Conservation (phyloP, 495 filamentous ascomycete genomes). For the Letharia lupina region DNA sequence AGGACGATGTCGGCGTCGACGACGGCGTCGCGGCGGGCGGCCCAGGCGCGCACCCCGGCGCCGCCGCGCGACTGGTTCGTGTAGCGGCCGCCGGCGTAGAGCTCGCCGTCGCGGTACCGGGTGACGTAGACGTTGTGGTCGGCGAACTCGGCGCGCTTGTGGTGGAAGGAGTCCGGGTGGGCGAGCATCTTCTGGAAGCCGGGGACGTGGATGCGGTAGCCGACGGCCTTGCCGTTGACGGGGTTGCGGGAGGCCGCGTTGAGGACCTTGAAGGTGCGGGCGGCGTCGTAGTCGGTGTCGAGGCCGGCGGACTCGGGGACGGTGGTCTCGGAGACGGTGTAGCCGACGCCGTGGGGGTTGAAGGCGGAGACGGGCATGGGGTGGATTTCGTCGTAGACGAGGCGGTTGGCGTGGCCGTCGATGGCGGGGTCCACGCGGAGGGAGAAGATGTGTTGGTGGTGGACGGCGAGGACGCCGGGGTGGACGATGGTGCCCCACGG, state of each 20-base stretch:
- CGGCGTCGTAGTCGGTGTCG: slow-evolving; percentile 52
- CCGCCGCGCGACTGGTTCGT: slow-evolving; percentile 75
- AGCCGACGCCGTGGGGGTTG: slow-evolving; percentile 76
- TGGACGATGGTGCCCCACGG: slow-evolving; percentile 81
- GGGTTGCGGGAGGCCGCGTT: slow-evolving; percentile 57
- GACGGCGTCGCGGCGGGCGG: slow-evolving; percentile 42
- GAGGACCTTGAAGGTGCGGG: slow-evolving; percentile 75
- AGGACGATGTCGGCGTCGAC: slow-evolving; percentile 49
- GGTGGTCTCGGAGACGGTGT: slow-evolving; percentile 54
- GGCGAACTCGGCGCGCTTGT: slow-evolving; percentile 71
- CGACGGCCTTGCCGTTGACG: slow-evolving; percentile 66
- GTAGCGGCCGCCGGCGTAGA: slow-evolving; percentile 76
- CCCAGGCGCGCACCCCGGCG: slow-evolving; percentile 47
- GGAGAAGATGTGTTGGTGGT: slow-evolving; percentile 88
- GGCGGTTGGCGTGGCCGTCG: slow-evolving; percentile 62
- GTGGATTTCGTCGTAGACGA: slow-evolving; percentile 65
- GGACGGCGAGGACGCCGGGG: slow-evolving; percentile 69
- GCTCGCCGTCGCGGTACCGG: slow-evolving; percentile 64
- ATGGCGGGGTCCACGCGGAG: slow-evolving; percentile 77
- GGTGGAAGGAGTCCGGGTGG: slow-evolving; percentile 56
- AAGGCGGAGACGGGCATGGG: slow-evolving; percentile 61
- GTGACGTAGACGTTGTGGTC: slow-evolving; percentile 78
- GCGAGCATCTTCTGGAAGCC: slow-evolving; percentile 77
- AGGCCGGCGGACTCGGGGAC: slow-evolving; percentile 53
- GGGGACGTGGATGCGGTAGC: slow-evolving; percentile 67